Conservation (phyloP, 2,329 filamentous ascomycete genomes). For the Colletotrichum horii region DNA sequence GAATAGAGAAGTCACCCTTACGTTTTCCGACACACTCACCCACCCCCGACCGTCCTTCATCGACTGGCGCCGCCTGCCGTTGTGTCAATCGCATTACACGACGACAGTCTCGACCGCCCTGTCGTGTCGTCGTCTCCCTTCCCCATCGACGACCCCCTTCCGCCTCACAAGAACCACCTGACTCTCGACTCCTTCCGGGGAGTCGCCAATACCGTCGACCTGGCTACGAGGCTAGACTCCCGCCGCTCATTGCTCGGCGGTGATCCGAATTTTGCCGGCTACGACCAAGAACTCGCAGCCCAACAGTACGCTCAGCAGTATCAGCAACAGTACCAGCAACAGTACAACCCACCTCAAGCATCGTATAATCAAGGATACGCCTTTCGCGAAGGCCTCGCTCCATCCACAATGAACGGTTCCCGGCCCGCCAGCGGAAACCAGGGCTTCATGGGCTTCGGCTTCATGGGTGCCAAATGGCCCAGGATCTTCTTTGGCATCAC, state of each 20-base stretch:
- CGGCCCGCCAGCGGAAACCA: conserved; percentile 24
- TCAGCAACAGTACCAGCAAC: conserved; percentile 24
- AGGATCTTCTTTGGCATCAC: conserved; percentile 82
- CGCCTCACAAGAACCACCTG: not conserved
- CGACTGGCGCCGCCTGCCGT: not conserved
- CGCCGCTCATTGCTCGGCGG: conserved; percentile 44
- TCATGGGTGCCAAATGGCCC: conserved; percentile 85
- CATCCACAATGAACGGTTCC: conserved; percentile 32
- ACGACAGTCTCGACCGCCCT: not conserved
- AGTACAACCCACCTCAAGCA: conserved; percentile 22
- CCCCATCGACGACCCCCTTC: not conserved
- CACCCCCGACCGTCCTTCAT: conserved; percentile 1
- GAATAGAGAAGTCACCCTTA: not conserved
- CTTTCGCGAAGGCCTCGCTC: conserved; percentile 39
- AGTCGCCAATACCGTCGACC: conserved; percentile 26
- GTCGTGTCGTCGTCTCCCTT: not conserved
- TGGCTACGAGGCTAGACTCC: conserved; percentile 46
- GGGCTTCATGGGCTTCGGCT: conserved; percentile 58
- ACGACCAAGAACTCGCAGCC: conserved; percentile 18
- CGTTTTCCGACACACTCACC: not conserved
- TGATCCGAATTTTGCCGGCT: conserved; percentile 38
- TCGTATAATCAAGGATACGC: conserved; percentile 33
- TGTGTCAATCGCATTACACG: not conserved
- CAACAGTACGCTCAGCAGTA: conserved; percentile 32
- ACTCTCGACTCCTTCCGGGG: conserved; percentile 33